Conservation (phyloP, 805 yeast species). For the Lachancea nothofagi region DNA sequence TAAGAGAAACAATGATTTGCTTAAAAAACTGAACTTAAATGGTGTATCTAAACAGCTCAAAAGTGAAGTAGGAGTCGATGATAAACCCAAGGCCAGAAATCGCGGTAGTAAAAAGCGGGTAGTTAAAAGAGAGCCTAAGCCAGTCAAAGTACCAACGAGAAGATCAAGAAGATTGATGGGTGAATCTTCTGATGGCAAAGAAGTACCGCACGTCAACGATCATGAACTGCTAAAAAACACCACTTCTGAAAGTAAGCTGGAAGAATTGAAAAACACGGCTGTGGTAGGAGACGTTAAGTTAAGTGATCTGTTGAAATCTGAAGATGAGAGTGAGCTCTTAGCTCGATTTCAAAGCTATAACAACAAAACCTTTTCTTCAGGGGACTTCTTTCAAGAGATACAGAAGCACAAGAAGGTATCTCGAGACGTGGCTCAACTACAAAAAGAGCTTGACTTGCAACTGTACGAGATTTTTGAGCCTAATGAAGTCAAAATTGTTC, state of each 20-base stretch:
- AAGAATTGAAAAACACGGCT: conserved; percentile 49
- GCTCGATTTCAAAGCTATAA: conserved; percentile 29
- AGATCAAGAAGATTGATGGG: conserved; percentile 80
- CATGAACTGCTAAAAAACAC: conserved; percentile 20
- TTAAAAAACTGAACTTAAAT: conserved; percentile 65
- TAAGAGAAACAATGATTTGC: conserved; percentile 70
- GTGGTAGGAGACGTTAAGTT: conserved; percentile 62
- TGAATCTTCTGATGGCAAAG: conserved; percentile 45
- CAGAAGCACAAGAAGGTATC: conserved; percentile 33
- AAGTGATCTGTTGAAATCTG: conserved; percentile 48
- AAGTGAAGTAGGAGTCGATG: conserved; percentile 39
- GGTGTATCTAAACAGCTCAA: conserved; percentile 49
- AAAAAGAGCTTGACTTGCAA: conserved; percentile 50
- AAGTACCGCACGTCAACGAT: conserved; percentile 27
- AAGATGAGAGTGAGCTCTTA: conserved; percentile 32
- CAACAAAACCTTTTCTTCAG: conserved; percentile 46
- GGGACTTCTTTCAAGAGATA: conserved; percentile 61
- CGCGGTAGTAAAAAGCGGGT: conserved; percentile 23
- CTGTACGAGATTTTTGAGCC: conserved; percentile 58
- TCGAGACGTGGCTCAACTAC: conserved; percentile 40
- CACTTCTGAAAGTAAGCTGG: conserved; percentile 37
- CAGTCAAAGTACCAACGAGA: conserved; percentile 49
- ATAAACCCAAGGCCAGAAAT: conserved; percentile 20
- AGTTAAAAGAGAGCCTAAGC: conserved; percentile 20
- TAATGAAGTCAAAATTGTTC: conserved; percentile 60